Evolutionary conservation across 2,329 filamentous ascomycete species (phyloP), one percentile per base, ranked within the genome.

Genomic region (Penicillium thymicola): DNA sequence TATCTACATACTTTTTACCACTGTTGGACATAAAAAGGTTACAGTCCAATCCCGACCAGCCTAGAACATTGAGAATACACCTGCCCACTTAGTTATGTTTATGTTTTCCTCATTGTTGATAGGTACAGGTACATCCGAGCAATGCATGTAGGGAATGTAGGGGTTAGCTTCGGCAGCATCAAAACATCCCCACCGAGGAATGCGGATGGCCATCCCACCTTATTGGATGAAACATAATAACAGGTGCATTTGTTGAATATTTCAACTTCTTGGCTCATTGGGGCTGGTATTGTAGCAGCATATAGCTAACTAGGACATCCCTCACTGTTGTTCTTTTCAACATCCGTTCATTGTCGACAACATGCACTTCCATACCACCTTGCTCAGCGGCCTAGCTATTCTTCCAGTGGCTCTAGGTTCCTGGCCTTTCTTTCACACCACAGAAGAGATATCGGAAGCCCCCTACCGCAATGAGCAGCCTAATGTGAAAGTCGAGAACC

Each of bases 401-500:
- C 9, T 62, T 5, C 61, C 62, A 32, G 36, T 50, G 13, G 55
- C 42, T 10, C 36, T 60, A 1, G 62, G 59, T 18, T 59, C 38
- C 2, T 58, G 44, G 55, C 55, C 59, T 14, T 14, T 36, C 2
- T 51, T 40, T 11, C 27, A 44, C 18, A 21, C 34, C 16, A 14
- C 42, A 3, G 36, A 49, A 27, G 18, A 36, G 16, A 11, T 46
- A 10, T 14, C 42, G 5, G 49, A 21, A 34, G 44, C 23, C 4
- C 37, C 48, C 0, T 58, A 54, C 37, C 27, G 14, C 37, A 65
- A 65, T 25, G 42, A 58, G n/a, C 16, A 59, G 49, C 60, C 62
- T 2, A 42, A 58, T 4, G 62, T 64, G 7, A 43, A 59, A 36
- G 54, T 65, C 3, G 57, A 65, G 47, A 63, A 60, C 2, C 38